Percentiles rank a stretch among this genome's conserved stretches.
Conservation (phyloP, 2,329 filamentous ascomycete species). For the Colletotrichum eleusines region DNA sequence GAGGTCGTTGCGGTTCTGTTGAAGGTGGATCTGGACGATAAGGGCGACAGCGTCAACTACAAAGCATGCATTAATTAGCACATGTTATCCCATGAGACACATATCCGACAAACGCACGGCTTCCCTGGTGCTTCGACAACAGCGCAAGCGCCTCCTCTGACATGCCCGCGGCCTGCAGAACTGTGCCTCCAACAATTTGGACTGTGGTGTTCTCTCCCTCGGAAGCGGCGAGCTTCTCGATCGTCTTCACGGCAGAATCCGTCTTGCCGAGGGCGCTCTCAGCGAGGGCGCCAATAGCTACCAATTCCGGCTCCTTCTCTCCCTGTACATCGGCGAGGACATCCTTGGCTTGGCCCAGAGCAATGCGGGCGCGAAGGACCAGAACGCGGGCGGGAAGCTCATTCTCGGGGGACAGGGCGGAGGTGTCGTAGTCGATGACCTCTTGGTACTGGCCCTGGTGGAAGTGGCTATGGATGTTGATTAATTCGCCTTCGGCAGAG, state of each 20-base stretch:
- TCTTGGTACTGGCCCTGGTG: slow-evolving; percentile 87
- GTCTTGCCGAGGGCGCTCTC: slow-evolving; percentile 71
- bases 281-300: slow-evolving; percentile 82
- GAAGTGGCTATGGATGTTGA: slow-evolving; percentile 79
- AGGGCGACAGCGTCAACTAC: slow-evolving; percentile 82
- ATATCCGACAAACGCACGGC: slow-evolving; percentile 68
- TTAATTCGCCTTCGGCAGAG: slow-evolving; percentile 77
- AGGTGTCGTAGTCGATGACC: slow-evolving; percentile 87
- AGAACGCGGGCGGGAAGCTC: slow-evolving; percentile 81
- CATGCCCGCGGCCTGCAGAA: slow-evolving; percentile 83
- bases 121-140: slow-evolving; percentile 86
- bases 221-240: slow-evolving; percentile 76
- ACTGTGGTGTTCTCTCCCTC: slow-evolving; percentile 81
- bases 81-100: background rate
- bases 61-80: slow-evolving; percentile 34
- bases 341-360: slow-evolving; percentile 80
- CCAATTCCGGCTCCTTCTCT: slow-evolving; percentile 76
- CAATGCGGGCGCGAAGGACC: slow-evolving; percentile 84
- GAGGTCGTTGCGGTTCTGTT: slow-evolving; percentile 91
- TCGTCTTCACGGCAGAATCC: slow-evolving; percentile 70
- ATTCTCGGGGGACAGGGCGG: slow-evolving; percentile 83
- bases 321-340: slow-evolving; percentile 78
- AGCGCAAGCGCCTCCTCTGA: slow-evolving; percentile 87
- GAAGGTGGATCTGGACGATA: slow-evolving; percentile 91
- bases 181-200: slow-evolving; percentile 83